Evolutionary conservation across 2,329 filamentous ascomycete species (phyloP).

Genomic region (Botryosphaeria dothidea): DNA sequence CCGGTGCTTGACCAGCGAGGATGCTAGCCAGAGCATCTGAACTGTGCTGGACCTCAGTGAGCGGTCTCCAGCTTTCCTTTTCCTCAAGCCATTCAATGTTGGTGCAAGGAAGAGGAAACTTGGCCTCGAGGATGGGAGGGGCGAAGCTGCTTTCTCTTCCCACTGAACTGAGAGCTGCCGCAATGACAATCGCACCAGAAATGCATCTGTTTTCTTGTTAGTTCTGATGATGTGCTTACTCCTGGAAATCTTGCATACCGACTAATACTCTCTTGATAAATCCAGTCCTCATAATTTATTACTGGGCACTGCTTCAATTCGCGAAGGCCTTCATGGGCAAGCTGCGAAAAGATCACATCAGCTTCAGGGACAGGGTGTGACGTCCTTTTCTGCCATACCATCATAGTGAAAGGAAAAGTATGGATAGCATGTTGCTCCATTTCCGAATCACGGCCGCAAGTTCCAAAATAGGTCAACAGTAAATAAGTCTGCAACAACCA

Average conservation of each 20-base stretch:
- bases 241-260: background rate
- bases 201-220: background rate
- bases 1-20: background rate
- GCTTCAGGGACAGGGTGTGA: background rate
- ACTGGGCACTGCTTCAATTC: background rate
- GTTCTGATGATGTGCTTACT: background rate
- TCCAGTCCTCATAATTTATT: background rate
- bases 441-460: background rate
- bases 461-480: background rate
- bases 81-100: background rate
- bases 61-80: background rate
- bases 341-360: background rate
- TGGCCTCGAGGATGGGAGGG: background rate
- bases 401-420: background rate
- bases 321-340: background rate
- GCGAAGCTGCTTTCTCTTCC: background rate
- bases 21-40: background rate
- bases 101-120: background rate
- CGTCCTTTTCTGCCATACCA: background rate
- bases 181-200: background rate
- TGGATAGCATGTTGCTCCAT: background rate
- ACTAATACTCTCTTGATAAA: background rate
- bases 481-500: background rate
- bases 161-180: background rate
- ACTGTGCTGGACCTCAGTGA: background rate